Percentiles rank a stretch among this genome's conserved stretches.
These are phyloP conservation scores for Cadophora gregata DNA, from an alignment of 2,329 filamentous ascomycete species.

Conservation along the genomic window DNA sequence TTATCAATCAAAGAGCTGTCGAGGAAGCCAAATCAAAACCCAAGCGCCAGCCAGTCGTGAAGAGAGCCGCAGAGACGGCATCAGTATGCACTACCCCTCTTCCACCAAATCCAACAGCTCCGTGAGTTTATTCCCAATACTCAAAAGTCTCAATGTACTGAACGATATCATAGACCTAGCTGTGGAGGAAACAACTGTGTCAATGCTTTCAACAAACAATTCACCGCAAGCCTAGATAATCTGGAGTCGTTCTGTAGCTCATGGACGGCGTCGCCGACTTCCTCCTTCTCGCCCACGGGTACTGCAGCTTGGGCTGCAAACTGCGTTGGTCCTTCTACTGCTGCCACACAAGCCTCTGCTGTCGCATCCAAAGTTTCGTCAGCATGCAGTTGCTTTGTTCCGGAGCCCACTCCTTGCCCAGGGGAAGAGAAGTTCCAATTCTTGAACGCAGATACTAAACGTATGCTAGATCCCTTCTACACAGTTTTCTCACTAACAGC, in stretches of 20 bases:
- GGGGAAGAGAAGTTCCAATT: conserved; percentile 25
- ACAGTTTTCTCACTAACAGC: neutral
- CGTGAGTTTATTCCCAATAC: neutral
- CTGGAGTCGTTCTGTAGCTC: conserved; percentile 22
- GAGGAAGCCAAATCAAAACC: conserved; percentile 13
- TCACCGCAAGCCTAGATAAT: conserved; percentile 20
- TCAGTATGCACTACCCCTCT: conserved; percentile 16
- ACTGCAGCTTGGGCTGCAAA: conserved; percentile 19
- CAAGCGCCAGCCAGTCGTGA: conserved; percentile 12
- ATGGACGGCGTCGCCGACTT: conserved; percentile 13
- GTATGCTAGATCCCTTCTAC: neutral
- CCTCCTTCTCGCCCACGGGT: conserved; percentile 14
- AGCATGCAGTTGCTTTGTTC: conserved; percentile 21
- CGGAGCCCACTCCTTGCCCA: conserved; percentile 17
- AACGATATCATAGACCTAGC: conserved; percentile 10
- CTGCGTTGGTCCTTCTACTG: conserved; percentile 19
- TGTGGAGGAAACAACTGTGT: conserved; percentile 22
- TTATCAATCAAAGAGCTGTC: conserved; percentile 13
- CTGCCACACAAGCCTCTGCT: neutral
- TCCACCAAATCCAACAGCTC: conserved; percentile 17
- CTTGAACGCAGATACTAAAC: conserved; percentile 22
- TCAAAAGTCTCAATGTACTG: neutral
- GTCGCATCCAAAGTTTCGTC: conserved; percentile 22
- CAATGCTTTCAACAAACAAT: conserved; percentile 24
- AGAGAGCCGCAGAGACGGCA: conserved; percentile 15